Conservation (phyloP, 495 filamentous ascomycete genomes). For the Clohesyomyces aquaticus region DNA sequence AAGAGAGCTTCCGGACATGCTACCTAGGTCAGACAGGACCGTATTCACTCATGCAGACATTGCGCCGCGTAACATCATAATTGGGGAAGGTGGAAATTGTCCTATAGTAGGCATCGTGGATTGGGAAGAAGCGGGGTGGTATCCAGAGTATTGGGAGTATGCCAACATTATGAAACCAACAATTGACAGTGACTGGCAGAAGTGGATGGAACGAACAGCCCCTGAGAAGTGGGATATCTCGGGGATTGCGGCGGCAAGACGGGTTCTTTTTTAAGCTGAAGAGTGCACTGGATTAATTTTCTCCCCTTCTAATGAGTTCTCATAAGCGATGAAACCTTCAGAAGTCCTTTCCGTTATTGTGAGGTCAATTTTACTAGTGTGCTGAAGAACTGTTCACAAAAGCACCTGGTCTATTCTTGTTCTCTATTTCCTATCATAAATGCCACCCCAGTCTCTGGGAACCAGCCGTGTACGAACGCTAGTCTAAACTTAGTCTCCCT, state of each 20-base stretch:
- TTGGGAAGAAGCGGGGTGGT: conserved; percentile 56
- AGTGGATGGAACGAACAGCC: conserved; percentile 51
- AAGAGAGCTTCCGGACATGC: neutral
- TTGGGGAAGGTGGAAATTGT: neutral
- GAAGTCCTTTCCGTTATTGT: too few relatives aligned
- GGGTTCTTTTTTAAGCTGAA: conserved; percentile 48
- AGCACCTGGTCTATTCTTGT: too few relatives aligned
- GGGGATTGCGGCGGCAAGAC: conserved; percentile 50
- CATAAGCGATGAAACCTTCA: too few relatives aligned
- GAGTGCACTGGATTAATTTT: conserved; percentile 6
- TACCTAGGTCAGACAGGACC: neutral
- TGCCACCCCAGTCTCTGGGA: too few relatives aligned
- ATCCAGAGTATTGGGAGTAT: conserved; percentile 44
- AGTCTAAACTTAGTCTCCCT: too few relatives aligned
- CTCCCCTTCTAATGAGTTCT: too few relatives aligned
- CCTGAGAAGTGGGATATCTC: conserved; percentile 50
- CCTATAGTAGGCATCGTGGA: conserved; percentile 51
- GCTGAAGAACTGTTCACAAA: too few relatives aligned
- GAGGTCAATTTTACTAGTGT: too few relatives aligned
- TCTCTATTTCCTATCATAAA: too few relatives aligned
- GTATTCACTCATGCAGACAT: neutral
- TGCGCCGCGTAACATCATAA: neutral
- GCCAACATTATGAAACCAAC: conserved; percentile 51
- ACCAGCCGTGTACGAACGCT: too few relatives aligned
- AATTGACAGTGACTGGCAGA: conserved; percentile 45